Conservation (phyloP, 257 asterid species). For the Nicotiana tomentosiformis region DNA sequence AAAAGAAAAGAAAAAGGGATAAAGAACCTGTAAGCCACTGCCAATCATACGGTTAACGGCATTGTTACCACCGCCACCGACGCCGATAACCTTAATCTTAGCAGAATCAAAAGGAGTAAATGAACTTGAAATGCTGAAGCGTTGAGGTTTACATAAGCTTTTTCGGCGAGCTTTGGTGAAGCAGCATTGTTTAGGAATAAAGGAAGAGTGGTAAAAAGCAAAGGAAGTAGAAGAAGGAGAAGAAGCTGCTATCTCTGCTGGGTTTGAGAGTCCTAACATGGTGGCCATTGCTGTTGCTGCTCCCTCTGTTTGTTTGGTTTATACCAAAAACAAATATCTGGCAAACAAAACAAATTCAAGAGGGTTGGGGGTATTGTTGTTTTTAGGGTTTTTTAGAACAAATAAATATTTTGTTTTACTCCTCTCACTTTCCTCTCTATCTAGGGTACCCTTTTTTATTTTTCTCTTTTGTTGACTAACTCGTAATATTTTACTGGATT, state of each 20-base stretch:
- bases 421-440: not conserved
- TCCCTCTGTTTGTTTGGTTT: not conserved
- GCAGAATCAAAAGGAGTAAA: slow-evolving; percentile 68
- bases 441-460: not conserved
- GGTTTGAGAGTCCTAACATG: slow-evolving; percentile 39
- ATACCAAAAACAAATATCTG: not conserved
- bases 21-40: slow-evolving; percentile 74
- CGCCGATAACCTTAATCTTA: slow-evolving; percentile 92
- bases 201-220: slow-evolving; percentile 26
- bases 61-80: slow-evolving; percentile 97
- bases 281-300: slow-evolving; percentile 26
- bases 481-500: too few relatives aligned
- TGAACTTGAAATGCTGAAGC: slow-evolving; percentile 43
- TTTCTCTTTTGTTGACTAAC: too few relatives aligned
- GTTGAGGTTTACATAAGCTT: slow-evolving; percentile 30
- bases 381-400: not conserved
- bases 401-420: slow-evolving; percentile 3
- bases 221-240: slow-evolving; percentile 41
- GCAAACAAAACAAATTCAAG: not conserved
- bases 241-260: slow-evolving; percentile 39
- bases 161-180: slow-evolving; percentile 37
- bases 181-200: slow-evolving; percentile 36
- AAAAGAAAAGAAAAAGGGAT: not conserved
- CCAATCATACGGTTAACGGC: slow-evolving; percentile 99
- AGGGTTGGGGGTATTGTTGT: not conserved